Base-by-base conservation (phyloP, 2,329 filamentous ascomycete genomes). In the Paraphaeosphaeria minitans region DNA sequence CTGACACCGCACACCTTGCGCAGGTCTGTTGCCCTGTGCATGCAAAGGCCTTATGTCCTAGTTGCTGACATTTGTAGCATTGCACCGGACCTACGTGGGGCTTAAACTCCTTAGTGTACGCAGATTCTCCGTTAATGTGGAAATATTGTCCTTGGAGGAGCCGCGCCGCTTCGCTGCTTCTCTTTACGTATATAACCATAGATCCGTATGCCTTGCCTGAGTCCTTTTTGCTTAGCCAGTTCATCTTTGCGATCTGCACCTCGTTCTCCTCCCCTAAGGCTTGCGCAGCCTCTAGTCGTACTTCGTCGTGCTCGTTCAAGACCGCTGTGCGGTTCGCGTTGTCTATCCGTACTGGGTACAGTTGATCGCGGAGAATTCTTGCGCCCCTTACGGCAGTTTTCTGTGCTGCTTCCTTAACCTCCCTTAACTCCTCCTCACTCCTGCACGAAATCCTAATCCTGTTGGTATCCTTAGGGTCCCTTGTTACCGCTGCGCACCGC, bases 21-120 rank as follows among this genome's bases (percentile, higher is more conserved):
- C 6, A 27, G 24, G 50, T 53, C 35, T 42, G 29, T 33, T 53
- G 50, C 58, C 37, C 37, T 39, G 37, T 39, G 37, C 37, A 39
- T n/a, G 37, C 37, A 39, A 39, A 39, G 37, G 37, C 37, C 37
- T 39, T 39, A 39, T 39, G 37, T 39, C 37, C 37, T 39, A 39
- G 37, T 39, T 39, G 37, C 37, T 39, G 37, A 39, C 37, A 39
- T 39, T 39, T 39, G 37, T 39, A 39, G 37, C 37, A 39, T 39
- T 39, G 37, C 37, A 39, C 37, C 12, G 37, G 37, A 39, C 37
- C 37, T 39, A 39, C 9, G 37, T 39, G 37, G n/a, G 37, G 37
- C n/a, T 39, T 39, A 39, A 39, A 39, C 37, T 39, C 37, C 37
- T 9, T 39, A 9, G 24, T 27, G 24, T 27, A 27, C 24, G 24